Percentiles rank a stretch among this genome's conserved stretches.
Evolutionary conservation across 371 early-diverging fungal genomes (phyloP).

Genomic region (Mucor saturninus): DNA sequence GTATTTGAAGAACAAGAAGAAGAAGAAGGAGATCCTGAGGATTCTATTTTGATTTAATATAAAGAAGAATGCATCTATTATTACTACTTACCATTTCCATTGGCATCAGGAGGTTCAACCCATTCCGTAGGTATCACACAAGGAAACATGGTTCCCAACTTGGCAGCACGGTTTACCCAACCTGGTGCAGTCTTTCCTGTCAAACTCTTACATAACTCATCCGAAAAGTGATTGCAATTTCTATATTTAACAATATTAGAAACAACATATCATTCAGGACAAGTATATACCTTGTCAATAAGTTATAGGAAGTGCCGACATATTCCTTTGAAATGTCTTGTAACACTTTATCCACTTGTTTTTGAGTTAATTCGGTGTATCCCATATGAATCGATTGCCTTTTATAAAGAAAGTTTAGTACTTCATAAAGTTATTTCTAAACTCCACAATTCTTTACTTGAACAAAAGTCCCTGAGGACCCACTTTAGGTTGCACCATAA

Average conservation of each 20-base stretch:
- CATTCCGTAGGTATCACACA: conserved; percentile 71
- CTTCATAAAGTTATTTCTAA: neutral
- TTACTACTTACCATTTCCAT: conserved; percentile 1
- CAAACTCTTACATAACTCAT: conserved; percentile 55
- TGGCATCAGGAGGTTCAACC: conserved; percentile 65
- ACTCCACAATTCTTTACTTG: conserved; percentile 47
- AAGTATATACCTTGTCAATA: conserved; percentile 58
- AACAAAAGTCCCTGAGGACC: conserved; percentile 64
- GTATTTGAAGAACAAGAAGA: conserved; percentile 33
- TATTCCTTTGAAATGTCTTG: conserved; percentile 60
- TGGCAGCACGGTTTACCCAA: conserved; percentile 74
- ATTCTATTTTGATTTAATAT: neutral
- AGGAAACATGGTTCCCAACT: conserved; percentile 69
- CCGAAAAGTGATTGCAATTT: conserved; percentile 73
- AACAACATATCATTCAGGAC: neutral
- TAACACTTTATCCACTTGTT: conserved; percentile 52
- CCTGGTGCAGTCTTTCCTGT: conserved; percentile 63
- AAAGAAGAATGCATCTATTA: neutral
- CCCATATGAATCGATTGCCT: conserved; percentile 68
- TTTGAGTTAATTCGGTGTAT: conserved; percentile 49
- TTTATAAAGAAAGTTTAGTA: neutral
- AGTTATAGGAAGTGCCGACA: conserved; percentile 60
- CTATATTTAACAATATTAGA: conserved; percentile 26
- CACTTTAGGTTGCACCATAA: conserved; percentile 59
- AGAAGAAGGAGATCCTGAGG: conserved; percentile 23